Conservation (phyloP, 257 asterid species). For the Nicotiana benthamiana region DNA sequence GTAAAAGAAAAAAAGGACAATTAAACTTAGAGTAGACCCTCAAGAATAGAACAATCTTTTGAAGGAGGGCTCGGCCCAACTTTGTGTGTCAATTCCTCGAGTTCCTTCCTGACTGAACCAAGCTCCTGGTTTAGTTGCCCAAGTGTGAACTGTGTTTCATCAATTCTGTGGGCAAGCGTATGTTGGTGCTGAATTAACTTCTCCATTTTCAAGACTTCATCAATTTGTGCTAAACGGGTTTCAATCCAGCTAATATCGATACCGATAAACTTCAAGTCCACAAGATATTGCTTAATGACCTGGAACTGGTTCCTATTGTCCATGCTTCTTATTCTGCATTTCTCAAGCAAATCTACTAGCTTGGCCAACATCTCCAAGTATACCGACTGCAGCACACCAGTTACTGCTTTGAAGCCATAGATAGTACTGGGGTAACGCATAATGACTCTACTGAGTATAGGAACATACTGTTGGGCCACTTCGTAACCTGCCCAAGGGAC, state of each 20-base stretch:
- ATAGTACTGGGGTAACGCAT: neutral
- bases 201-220: neutral
- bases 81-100: neutral
- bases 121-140: neutral
- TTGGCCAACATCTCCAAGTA: constrained; percentile 8
- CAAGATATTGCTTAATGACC: neutral
- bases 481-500: constrained; percentile 2
- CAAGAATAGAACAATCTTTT: neutral
- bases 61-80: neutral
- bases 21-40: neutral
- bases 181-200: neutral
- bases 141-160: neutral
- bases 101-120: neutral
- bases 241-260: constrained; percentile 9
- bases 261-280: constrained; percentile 8
- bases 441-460: constrained; percentile 5
- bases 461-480: constrained; percentile 5
- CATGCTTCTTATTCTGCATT: neutral
- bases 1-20: no score
- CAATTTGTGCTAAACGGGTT: neutral
- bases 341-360: constrained; percentile 10
- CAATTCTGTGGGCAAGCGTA: neutral
- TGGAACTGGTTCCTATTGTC: neutral
- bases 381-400: neutral
- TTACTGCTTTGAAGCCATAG: neutral